Evolutionary conservation across 202 grass and related monocot genomes (phyloP).

Genomic region (Musa balbisiana): DNA sequence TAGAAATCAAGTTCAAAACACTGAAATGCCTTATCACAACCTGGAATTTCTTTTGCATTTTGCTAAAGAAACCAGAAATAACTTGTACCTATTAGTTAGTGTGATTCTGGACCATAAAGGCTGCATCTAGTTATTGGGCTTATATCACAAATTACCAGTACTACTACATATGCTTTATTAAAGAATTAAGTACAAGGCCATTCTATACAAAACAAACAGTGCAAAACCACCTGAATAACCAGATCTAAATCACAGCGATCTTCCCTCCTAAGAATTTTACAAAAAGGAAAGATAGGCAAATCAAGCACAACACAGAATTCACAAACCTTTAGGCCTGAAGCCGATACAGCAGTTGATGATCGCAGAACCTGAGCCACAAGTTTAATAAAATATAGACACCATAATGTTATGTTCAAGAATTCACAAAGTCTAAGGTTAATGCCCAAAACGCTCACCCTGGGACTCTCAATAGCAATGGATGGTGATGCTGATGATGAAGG

Average conservation of each 20-base stretch:
- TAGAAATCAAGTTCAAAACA: no score
- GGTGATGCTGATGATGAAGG: slow-evolving; percentile 31
- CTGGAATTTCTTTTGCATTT: no score
- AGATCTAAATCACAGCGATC: neutral
- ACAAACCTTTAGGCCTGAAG: slow-evolving; percentile 13
- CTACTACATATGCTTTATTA: no score
- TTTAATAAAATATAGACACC: neutral
- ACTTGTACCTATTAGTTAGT: no score
- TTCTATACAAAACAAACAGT: no score
- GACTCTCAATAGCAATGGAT: slow-evolving; percentile 29
- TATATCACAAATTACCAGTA: no score
- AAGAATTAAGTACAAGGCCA: no score
- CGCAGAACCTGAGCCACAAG: neutral
- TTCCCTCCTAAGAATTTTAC: neutral
- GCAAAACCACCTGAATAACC: neutral
- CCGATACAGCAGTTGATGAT: slow-evolving; percentile 5
- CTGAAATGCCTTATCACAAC: no score
- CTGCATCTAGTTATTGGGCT: no score
- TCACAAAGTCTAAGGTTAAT: neutral
- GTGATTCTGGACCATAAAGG: no score
- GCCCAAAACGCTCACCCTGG: slow-evolving; percentile 42
- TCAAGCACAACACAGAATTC: neutral
- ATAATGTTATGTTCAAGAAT: neutral
- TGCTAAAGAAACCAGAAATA: no score
- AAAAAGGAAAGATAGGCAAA: neutral